Evolutionary conservation across 768 basidiomycete genomes (phyloP).

Genomic region (Amanita rubescens): DNA sequence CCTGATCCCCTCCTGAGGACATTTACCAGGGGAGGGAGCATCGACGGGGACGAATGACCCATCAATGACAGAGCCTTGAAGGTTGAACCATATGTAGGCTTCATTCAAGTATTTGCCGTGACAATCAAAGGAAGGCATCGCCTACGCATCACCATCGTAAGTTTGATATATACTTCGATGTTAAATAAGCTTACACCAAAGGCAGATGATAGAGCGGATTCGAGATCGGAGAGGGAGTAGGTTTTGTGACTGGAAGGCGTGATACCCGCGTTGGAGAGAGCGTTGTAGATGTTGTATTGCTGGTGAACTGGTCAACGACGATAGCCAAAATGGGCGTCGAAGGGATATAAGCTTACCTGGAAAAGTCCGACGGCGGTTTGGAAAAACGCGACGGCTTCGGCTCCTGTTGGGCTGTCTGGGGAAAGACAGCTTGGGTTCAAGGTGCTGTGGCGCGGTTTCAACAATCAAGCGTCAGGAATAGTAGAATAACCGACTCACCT

Average conservation of each 20-base stretch:
- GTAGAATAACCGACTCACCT: slow-evolving; percentile 16
- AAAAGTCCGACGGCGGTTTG: slow-evolving; percentile 22
- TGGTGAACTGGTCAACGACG: neutral
- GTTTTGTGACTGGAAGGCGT: neutral
- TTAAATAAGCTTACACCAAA: neutral
- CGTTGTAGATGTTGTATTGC: slow-evolving; percentile 1
- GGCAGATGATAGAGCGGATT: neutral
- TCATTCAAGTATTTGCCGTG: slow-evolving; percentile 25
- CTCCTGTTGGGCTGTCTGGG: slow-evolving; percentile 39
- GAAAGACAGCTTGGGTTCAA: slow-evolving; percentile 46
- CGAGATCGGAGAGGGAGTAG: neutral
- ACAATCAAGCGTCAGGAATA: neutral
- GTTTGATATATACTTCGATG: neutral
- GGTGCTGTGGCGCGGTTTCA: slow-evolving; percentile 30
- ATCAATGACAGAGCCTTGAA: slow-evolving; percentile 47
- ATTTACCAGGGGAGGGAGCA: neutral
- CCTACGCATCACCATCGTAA: slow-evolving; percentile 20
- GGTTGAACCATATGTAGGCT: slow-evolving; percentile 49
- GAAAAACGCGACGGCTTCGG: slow-evolving; percentile 58
- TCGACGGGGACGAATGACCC: slow-evolving; percentile 36
- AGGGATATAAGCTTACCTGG: neutral
- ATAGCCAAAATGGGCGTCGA: neutral
- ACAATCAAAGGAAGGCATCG: slow-evolving; percentile 44
- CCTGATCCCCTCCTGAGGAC: neutral
- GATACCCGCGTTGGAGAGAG: neutral